These are phyloP conservation scores for Clonostachys rhizophaga DNA, from an alignment of 2,329 filamentous ascomycete genomes.

Conservation along the genomic window DNA sequence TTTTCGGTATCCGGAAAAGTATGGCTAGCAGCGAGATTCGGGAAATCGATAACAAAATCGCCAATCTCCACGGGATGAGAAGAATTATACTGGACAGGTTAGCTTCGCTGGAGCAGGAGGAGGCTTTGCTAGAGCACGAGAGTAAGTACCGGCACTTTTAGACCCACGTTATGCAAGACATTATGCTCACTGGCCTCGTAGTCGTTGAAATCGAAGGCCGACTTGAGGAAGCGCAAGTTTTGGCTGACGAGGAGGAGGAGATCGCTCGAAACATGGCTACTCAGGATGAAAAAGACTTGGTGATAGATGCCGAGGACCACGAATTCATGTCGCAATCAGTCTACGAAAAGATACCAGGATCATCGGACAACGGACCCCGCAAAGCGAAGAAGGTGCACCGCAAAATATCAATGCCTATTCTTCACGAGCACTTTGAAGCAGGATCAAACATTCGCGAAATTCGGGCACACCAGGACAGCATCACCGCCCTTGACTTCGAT, in stretches of 20 bases:
- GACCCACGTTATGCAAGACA: background rate
- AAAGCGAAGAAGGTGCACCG: conserved; percentile 52
- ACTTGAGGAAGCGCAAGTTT: conserved; percentile 56
- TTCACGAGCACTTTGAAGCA: conserved; percentile 92
- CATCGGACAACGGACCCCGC: conserved; percentile 39
- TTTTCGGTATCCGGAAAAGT: conserved; percentile 89
- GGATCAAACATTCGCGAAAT: conserved; percentile 86
- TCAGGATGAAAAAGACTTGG: conserved; percentile 48
- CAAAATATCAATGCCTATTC: conserved; percentile 84
- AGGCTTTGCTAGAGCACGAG: conserved; percentile 85
- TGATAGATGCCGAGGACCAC: conserved; percentile 39
- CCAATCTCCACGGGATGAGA: conserved; percentile 89
- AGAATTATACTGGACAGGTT: conserved; percentile 85
- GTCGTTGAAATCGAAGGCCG: conserved; percentile 59
- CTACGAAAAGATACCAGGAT: conserved; percentile 80
- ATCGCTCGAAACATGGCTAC: conserved; percentile 46
- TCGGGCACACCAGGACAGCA: conserved; percentile 79
- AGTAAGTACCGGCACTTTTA: conserved; percentile 42
- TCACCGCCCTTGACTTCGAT: conserved; percentile 93
- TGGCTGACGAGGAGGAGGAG: conserved; percentile 54
- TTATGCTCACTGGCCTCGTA: conserved; percentile 15
- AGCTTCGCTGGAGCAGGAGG: conserved; percentile 83
- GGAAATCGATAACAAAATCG: conserved; percentile 95
- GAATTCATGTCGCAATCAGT: conserved; percentile 97
- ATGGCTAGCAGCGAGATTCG: conserved; percentile 96